Percentiles rank a stretch among this genome's conserved stretches.
These are phyloP conservation scores for Priceomyces melissophilus DNA, from an alignment of 805 yeast genomes.

Conservation along the genomic window DNA sequence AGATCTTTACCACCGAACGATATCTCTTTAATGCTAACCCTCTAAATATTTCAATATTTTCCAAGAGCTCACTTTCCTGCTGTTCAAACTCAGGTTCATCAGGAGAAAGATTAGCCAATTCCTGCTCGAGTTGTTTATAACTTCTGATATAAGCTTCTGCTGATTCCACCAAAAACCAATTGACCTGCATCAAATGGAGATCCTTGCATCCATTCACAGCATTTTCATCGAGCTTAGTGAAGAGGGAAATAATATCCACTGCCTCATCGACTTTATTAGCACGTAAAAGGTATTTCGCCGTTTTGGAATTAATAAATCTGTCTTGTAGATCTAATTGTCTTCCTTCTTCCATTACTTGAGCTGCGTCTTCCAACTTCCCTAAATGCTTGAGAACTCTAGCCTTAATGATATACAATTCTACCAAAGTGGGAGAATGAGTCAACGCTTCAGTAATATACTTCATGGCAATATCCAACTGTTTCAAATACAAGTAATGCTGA, in stretches of 20 bases:
- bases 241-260: conserved; percentile 65
- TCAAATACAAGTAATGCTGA: conserved; percentile 65
- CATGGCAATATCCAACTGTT: conserved; percentile 52
- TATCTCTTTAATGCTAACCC: conserved; percentile 83
- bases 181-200: conserved; percentile 84
- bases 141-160: conserved; percentile 77
- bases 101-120: conserved; percentile 12
- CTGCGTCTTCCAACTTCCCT: conserved; percentile 62
- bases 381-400: conserved; percentile 76
- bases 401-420: conserved; percentile 75
- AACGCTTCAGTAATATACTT: conserved; percentile 60
- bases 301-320: conserved; percentile 83
- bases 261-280: conserved; percentile 75
- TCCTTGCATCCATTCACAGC: conserved; percentile 82
- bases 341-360: conserved; percentile 63
- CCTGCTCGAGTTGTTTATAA: conserved; percentile 29
- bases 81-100: conserved; percentile 23
- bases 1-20: conserved; percentile 61
- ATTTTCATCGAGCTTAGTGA: conserved; percentile 77
- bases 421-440: conserved; percentile 74
- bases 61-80: conserved; percentile 29
- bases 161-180: conserved; percentile 81
- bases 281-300: conserved; percentile 78
- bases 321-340: conserved; percentile 82
- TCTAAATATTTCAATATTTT: conserved; percentile 43